Evolutionary conservation across 2,329 filamentous ascomycete genomes (phyloP), one percentile per base, ranked within the genome.

Genomic region (Tolypocladium cylindrosporum): DNA sequence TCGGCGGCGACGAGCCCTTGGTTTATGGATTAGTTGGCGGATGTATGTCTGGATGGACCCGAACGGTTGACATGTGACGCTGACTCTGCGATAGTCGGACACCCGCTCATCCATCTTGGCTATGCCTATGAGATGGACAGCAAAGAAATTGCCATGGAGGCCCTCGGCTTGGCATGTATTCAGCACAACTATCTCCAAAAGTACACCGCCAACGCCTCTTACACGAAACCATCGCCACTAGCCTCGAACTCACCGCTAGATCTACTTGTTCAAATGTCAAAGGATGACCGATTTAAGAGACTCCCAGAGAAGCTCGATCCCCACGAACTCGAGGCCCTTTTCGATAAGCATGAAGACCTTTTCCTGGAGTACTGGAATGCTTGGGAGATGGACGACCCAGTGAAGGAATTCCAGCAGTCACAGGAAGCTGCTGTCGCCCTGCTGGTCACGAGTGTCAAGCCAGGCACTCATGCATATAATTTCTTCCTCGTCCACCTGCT

Each of bases 51-150:
- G 31, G 2, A 36, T 37, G 19, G 19, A 14, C 19, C 10, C 48
- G 8, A 8, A 10, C 21, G 31, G n/a, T 34, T 16, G 57, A 27
- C 19, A 27, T 45, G 40, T 31, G 16, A 60, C 57, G 39, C 65
- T 71, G 57, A 68, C 60, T 9, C 14, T 19, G 57, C 5, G 24
- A 4, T 62, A 93, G 89, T 96, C 60, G 93, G 88, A 21, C 90
- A 97, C 66, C 90, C 93, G 1, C 77, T 97, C n/a, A 94, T 97
- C 59, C 94, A 97, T 67, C 80, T 99, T 2, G 92, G 86, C n/a
- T 97, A 96, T 69, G 94, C 91, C 11, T 93, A 88, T 68, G 93
- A 99, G 75, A 79, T 97, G 65, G 84, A 89, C 61, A 94, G 83
- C 64, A 88, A 87, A 59, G 93, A 95, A 62, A 71, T 97, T 24